Base-by-base conservation (phyloP, 2,329 filamentous ascomycete species). In the Aspergillus pseudotamarii region DNA sequence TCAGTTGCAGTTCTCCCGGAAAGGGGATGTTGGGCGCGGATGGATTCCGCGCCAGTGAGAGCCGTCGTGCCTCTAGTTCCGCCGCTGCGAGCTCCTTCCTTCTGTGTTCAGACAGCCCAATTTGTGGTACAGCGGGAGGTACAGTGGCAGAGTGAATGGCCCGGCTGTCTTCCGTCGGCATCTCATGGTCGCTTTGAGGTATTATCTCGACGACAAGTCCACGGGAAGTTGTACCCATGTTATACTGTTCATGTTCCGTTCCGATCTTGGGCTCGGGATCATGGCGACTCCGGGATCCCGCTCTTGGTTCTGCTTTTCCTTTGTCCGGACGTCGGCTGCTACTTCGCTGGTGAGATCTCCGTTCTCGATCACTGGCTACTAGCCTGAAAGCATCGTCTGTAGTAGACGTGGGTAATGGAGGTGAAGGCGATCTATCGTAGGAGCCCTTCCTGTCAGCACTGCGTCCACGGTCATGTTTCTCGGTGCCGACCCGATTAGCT, bases 41-140 rank as follows among this genome's bases (percentile, higher is more conserved):
- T 4, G 93, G 91, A 57, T 93, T 87, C 60, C 92, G 87, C 23
- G 91, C 92, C 30, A 96, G 83, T 16, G 94, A 97, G 73, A 91
- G 88, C 62, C 94, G 89, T 32, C 94, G 88, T 72, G 95, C 92
- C 77, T 97, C 94, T 0, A 98, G 86, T 77, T 97, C 94, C 55
- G 91, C 89, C 9, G 93, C 93, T 11, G 91, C 91, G 56, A 88
- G 82, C 68, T 93, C 91, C 78, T 90, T 92, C 78, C 89, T 91
- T 55, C 87, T 86, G 54, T 86, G 82, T 64, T 91, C 88, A 38
- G 87, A 84, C 83, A 88, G 69, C 85, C 67, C 71, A 32, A 70
- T 62, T 3, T 71, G 65, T 19, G 68, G 70, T 14, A 69, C 62
- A 6, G 65, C 71, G 32, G 68, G 65, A 16, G 68, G 70, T 10